Evolutionary conservation across 208 protist species (phyloP), one percentile per base, ranked within the genome.

Genomic region (Vickermania spadyakhi): DNA sequence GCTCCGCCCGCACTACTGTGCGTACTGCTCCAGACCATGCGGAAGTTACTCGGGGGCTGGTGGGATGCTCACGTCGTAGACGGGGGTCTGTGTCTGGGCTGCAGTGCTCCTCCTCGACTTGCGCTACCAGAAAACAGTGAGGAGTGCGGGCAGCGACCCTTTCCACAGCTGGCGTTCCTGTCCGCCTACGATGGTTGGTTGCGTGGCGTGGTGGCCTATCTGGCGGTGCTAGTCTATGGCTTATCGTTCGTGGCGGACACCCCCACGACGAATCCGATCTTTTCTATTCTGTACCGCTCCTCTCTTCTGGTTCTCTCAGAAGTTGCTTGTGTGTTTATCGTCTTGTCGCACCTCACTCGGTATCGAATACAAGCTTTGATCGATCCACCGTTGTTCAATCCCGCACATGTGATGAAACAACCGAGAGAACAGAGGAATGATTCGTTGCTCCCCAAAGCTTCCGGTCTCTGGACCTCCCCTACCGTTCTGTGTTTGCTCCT

Each of bases 381-480:
- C 7, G 36, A 45, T 18, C 36, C 36, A 7, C 11, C 81, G 0
- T 62, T 91, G 3, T 91, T 82, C 58, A 68, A 79, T 28, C 58
- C 65, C 7, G 60, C 65, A 28, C 53, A 56, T 18, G n/a, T n/a
- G n/a, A n/a, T n/a, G n/a, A n/a, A n/a, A n/a, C n/a, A n/a, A n/a
- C n/a, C n/a, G n/a, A n/a, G n/a, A n/a, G n/a, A n/a, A n/a, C n/a
- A n/a, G n/a, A n/a, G n/a, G n/a, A n/a, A n/a, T n/a, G n/a, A n/a
- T n/a, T n/a, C n/a, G n/a, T n/a, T n/a, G n/a, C n/a, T n/a, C n/a
- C n/a, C n/a, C 80, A 79, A 61, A n/a, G n/a, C n/a, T n/a, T n/a
- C n/a, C n/a, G n/a, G n/a, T n/a, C 71, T 91, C 31, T 81, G 84
- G 53, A 88, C 77, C 52, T 91, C 84, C 18, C 84, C 84, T 1